These are phyloP conservation scores for Wickerhamiella shivajii DNA, from an alignment of 805 yeast species.

Conservation along the genomic window DNA sequence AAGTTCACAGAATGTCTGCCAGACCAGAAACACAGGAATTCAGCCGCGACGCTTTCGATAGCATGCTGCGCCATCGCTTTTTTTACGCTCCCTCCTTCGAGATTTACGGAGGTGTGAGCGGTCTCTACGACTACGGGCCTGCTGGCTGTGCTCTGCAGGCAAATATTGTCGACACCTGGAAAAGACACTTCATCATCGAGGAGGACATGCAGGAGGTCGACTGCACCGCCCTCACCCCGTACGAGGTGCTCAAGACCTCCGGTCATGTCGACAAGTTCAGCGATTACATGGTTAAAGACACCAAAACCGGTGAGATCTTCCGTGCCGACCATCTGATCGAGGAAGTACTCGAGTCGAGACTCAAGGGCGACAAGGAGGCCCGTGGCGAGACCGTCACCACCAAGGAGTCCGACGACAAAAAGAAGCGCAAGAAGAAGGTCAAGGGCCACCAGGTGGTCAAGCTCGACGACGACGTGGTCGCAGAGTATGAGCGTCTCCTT, in stretches of 20 bases:
- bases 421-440: conserved; percentile 89
- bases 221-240: conserved; percentile 94
- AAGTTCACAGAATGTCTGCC: conserved; percentile 13
- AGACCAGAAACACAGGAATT: conserved; percentile 28
- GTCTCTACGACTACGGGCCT: conserved; percentile 96
- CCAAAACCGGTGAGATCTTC: conserved; percentile 92
- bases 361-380: conserved; percentile 95
- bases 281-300: conserved; percentile 97
- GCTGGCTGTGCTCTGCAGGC: conserved; percentile 99
- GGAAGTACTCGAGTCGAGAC: conserved; percentile 89
- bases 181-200: conserved; percentile 92
- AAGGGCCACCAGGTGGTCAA: conserved; percentile 83
- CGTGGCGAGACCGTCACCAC: conserved; percentile 61
- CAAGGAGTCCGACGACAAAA: conserved; percentile 58
- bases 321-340: conserved; percentile 97
- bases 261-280: conserved; percentile 99
- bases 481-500: conserved; percentile 71
- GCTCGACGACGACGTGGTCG: conserved; percentile 64
- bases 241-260: conserved; percentile 93
- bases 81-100: conserved; percentile 97
- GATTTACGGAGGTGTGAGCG: conserved; percentile 96
- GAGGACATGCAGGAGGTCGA: conserved; percentile 99
- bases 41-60: conserved; percentile 78
- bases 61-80: conserved; percentile 85
- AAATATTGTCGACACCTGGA: conserved; percentile 86